These are phyloP conservation scores for Leccinum ochraceum DNA, from an alignment of 768 basidiomycete species.

Conservation along the genomic window DNA sequence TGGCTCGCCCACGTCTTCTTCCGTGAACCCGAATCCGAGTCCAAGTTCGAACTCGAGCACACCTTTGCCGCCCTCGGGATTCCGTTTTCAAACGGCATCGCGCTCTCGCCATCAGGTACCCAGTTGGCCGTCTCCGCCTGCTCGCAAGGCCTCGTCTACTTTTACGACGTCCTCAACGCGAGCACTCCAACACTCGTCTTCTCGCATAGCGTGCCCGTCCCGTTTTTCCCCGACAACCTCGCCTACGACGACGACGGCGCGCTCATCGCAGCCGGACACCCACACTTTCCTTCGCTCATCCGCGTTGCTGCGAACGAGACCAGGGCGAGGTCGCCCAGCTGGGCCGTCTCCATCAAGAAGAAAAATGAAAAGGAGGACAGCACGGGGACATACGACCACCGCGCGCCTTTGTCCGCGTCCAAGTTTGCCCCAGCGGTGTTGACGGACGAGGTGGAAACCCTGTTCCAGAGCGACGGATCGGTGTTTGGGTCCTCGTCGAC, in stretches of 20 bases:
- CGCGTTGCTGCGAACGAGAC: conserved; percentile 47
- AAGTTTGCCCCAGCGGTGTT: conserved; percentile 38
- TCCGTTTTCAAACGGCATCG: conserved; percentile 70
- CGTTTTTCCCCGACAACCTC: conserved; percentile 66
- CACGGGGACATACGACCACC: conserved; percentile 37
- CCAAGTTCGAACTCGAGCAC: conserved; percentile 29
- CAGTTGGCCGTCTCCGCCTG: conserved; percentile 61
- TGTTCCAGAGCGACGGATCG: conserved; percentile 77
- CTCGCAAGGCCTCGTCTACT: conserved; percentile 43
- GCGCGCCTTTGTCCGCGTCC: conserved; percentile 51
- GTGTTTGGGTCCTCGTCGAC: conserved; percentile 57
- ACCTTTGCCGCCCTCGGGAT: conserved; percentile 47
- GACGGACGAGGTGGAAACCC: conserved; percentile 50
- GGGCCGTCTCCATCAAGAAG: conserved; percentile 49
- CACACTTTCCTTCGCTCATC: conserved; percentile 56
- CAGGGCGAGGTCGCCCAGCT: conserved; percentile 49
- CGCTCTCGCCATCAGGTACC: conserved; percentile 51
- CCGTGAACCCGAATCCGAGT: conserved; percentile 17
- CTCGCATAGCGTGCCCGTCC: conserved; percentile 44
- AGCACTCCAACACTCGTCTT: conserved; percentile 42
- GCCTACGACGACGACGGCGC: conserved; percentile 47
- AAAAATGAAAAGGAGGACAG: background rate
- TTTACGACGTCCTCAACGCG: conserved; percentile 50
- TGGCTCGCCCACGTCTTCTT: conserved; percentile 60
- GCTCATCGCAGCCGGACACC: conserved; percentile 66